Percentiles rank a stretch among this genome's conserved stretches.
phyloP scores from a whole-genome alignment of 345 rosid species.

The Populus pruinosa region DNA sequence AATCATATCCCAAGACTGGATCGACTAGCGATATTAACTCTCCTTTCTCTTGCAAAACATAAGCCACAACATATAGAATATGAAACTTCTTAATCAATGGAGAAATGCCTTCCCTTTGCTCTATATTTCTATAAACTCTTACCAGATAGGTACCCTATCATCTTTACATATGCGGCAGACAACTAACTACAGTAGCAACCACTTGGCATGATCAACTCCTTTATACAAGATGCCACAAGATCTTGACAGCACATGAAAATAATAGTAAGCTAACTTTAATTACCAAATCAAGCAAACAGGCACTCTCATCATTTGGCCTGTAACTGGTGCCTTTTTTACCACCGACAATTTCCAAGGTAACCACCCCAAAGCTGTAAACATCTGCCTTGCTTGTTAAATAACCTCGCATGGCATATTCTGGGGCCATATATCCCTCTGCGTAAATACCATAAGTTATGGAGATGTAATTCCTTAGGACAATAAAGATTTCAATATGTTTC shows the following conservation, averaged over 20 bases:
- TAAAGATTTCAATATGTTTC: neutral
- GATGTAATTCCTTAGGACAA: neutral
- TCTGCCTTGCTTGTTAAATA: neutral
- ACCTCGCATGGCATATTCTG: neutral
- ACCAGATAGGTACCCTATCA: too few relatives aligned
- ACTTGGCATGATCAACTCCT: neutral
- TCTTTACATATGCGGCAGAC: too few relatives aligned
- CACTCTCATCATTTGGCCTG: slow-evolving; percentile 2
- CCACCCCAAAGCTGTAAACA: neutral
- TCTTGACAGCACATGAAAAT: neutral
- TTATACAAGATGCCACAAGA: neutral
- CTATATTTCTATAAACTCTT: too few relatives aligned
- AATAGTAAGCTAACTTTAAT: neutral
- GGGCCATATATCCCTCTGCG: neutral
- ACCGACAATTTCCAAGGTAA: neutral
- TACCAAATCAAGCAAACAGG: neutral
- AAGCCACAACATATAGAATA: too few relatives aligned
- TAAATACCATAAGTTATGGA: neutral
- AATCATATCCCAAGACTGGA: too few relatives aligned
- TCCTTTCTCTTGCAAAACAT: too few relatives aligned
- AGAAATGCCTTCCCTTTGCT: too few relatives aligned
- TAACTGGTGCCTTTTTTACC: neutral
- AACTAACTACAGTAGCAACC: too few relatives aligned
- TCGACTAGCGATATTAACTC: too few relatives aligned
- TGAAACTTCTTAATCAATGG: too few relatives aligned